Percentiles rank a stretch among this genome's conserved stretches.
These are phyloP conservation scores for Candida cerambycidarum DNA, from an alignment of 805 yeast genomes.

Conservation along the genomic window DNA sequence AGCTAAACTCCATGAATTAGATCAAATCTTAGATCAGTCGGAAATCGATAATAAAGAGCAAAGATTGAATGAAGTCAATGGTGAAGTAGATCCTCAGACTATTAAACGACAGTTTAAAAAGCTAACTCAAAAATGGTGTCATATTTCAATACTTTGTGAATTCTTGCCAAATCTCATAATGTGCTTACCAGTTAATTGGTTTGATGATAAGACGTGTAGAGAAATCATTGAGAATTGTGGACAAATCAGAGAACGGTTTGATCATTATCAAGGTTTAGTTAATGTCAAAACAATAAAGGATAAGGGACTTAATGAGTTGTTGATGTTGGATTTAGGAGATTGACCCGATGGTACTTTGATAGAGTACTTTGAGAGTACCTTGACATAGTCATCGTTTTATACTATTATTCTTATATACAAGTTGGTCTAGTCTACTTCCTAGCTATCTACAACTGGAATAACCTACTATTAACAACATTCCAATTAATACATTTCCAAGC, in stretches of 20 bases:
- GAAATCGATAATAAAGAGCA: slow-evolving; percentile 9
- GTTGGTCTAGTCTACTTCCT: slow-evolving; percentile 6
- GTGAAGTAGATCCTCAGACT: slow-evolving; percentile 12
- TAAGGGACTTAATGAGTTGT: slow-evolving; percentile 19
- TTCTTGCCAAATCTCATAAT: slow-evolving; percentile 33
- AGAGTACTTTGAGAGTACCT: too few species aligned
- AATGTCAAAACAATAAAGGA: slow-evolving; percentile 17
- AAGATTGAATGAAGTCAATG: slow-evolving; percentile 15
- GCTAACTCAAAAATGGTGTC: slow-evolving; percentile 20
- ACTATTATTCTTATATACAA: slow-evolving; percentile 5
- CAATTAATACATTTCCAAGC: slow-evolving; percentile 83
- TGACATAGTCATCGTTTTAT: too few species aligned
- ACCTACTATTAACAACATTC: slow-evolving; percentile 63
- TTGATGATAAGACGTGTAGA: slow-evolving; percentile 26
- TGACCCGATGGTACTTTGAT: neutral
- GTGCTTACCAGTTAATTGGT: slow-evolving; percentile 39
- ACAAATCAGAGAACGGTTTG: slow-evolving; percentile 20
- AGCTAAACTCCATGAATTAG: slow-evolving; percentile 15
- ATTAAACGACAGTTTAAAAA: slow-evolving; percentile 10
- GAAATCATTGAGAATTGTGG: slow-evolving; percentile 30
- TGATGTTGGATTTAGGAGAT: slow-evolving; percentile 17
- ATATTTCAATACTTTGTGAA: slow-evolving; percentile 23
- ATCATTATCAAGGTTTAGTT: slow-evolving; percentile 19
- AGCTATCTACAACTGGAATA: slow-evolving; percentile 33
- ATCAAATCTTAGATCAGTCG: slow-evolving; percentile 12